Conservation (phyloP, 2,329 filamentous ascomycete species). For the Hymenoscyphus scutula region DNA sequence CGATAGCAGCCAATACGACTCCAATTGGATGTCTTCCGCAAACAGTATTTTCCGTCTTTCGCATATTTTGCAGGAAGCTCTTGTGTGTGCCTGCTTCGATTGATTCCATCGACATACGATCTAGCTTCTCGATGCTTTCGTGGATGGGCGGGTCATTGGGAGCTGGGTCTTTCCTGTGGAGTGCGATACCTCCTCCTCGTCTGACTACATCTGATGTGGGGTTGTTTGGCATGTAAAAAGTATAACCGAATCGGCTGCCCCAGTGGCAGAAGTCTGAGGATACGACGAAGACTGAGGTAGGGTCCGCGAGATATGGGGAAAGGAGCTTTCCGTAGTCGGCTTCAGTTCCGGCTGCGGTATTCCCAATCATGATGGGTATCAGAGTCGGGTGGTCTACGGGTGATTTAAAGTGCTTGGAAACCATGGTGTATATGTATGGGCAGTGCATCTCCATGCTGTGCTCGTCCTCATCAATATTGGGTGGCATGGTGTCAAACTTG, state of each 20-base stretch:
- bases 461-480: constrained; percentile 70
- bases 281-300: constrained; percentile 77
- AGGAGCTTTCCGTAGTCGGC: constrained; percentile 67
- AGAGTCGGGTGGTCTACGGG: constrained; percentile 65
- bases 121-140: constrained; percentile 78
- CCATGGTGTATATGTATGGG: constrained; percentile 84
- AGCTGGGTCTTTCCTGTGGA: constrained; percentile 33
- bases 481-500: constrained; percentile 64
- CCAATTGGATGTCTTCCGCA: constrained; percentile 95
- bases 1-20: constrained; percentile 83
- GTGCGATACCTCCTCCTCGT: constrained; percentile 34
- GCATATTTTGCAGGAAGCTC: constrained; percentile 66
- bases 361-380: constrained; percentile 83
- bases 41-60: constrained; percentile 80
- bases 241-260: constrained; percentile 82
- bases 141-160: constrained; percentile 61
- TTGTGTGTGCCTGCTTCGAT: constrained; percentile 74
- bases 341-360: constrained; percentile 65
- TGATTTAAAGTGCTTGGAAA: constrained; percentile 50
- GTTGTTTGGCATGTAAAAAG: constrained; percentile 64
- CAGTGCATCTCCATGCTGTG: constrained; percentile 97
- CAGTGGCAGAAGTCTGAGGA: constrained; percentile 98
- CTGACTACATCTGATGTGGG: constrained; percentile 42
- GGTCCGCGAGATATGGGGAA: constrained; percentile 73
- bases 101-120: constrained; percentile 79